These are phyloP conservation scores for Daldinia loculata DNA, from an alignment of 495 filamentous ascomycete genomes.

Conservation along the genomic window DNA sequence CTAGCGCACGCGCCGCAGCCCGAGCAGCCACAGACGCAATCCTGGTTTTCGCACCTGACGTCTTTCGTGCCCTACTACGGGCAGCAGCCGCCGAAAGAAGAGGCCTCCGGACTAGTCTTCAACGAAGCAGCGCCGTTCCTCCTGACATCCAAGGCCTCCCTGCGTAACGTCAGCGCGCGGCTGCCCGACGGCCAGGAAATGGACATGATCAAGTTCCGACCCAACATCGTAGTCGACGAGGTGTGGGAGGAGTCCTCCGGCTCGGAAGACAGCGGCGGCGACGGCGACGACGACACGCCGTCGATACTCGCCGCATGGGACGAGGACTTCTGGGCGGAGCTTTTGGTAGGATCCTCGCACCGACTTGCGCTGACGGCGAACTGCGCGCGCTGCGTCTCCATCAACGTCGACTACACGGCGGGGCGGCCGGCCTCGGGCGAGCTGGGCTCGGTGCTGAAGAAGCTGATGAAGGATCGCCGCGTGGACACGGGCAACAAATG, in stretches of 20 bases:
- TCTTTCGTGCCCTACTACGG: constrained; percentile 47
- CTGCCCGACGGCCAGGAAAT: constrained; percentile 64
- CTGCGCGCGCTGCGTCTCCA: constrained; percentile 77
- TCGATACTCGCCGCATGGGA: constrained; percentile 68
- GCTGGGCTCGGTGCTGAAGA: constrained; percentile 75
- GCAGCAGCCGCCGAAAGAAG: constrained; percentile 1
- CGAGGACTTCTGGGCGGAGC: constrained; percentile 87
- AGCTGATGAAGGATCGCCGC: constrained; percentile 77
- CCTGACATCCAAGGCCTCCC: constrained; percentile 73
- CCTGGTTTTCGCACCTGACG: constrained; percentile 59
- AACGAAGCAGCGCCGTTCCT: constrained; percentile 82
- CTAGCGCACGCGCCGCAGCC: constrained; percentile 59
- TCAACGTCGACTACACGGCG: constrained; percentile 86
- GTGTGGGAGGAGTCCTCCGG: constrained; percentile 49
- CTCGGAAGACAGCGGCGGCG: constrained; percentile 56
- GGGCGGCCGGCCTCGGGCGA: constrained; percentile 71
- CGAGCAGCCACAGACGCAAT: constrained; percentile 18
- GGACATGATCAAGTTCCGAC: constrained; percentile 82
- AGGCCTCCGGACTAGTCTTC: constrained; percentile 67
- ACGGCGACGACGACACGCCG: constrained; percentile 26
- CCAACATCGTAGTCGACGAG: constrained; percentile 79
- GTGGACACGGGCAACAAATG: constrained; percentile 78
- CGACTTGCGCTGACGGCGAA: constrained; percentile 75
- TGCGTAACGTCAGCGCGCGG: constrained; percentile 69
- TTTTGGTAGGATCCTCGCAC: constrained; percentile 53